Base-by-base conservation (phyloP, 2,329 filamentous ascomycete species). In the Ascosphaera aggregata region DNA sequence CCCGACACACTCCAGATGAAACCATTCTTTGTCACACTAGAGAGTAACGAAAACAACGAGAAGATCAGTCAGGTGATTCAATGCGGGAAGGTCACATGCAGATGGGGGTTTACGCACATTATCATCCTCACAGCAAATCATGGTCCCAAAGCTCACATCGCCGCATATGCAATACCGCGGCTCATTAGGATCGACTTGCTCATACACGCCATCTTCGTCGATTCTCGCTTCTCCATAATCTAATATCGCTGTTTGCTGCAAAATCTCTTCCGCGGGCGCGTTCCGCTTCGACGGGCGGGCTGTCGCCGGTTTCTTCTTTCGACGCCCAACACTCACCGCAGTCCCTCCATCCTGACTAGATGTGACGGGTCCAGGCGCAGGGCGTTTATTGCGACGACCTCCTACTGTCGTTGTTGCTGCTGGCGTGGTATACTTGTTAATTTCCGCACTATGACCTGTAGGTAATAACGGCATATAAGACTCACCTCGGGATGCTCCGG, bases 1-100 rank as follows among this genome's bases (percentile, higher is more conserved):
- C 11, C 64, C 63, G 18, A 76, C 64, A 44, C 72, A 76, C 27
- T 63, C 60, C 36, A 76, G 62, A 48, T 76, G 72, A 50, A 76
- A 76, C 72, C 72, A 76, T 54, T 76, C 71, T 34, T 62, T 66
- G 44, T 73, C 69, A 53, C 72, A 76, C 64, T 73, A 45, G 9
- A 36, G 24, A 18, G 8, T 27, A 2, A 39, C 16, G 36, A 15
- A 34, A 31, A 35, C 19, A 27, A 34, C 32, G 30, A 38, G 31
- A 8, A 37, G 15, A n/a, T 32, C 30, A 32, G 30, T 32, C 13
- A 32, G 5, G 15, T 13, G 30, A n/a, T 27, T 32, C 9, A n/a
- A 4, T n/a, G 30, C 13, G 22, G 11, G 22, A 5, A 27, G 11
- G 11, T 5, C 22, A 7, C 22, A 7, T 27, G 22, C 5, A 11